Percentiles rank a stretch among this genome's conserved stretches.
Conservation (phyloP, 192 early-diverging fungal genomes). For the Podila minutissima region DNA sequence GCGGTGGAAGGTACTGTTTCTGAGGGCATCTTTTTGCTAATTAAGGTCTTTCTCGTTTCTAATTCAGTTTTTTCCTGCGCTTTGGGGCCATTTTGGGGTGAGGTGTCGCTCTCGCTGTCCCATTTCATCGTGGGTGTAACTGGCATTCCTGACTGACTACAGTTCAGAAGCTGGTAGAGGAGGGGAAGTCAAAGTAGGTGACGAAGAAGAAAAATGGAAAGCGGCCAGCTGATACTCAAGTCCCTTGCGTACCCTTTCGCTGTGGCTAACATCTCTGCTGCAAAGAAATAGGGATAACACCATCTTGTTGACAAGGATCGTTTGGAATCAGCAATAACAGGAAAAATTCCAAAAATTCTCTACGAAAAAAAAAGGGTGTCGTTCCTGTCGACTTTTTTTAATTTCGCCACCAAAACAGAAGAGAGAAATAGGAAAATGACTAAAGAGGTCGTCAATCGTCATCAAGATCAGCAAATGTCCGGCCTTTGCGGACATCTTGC, state of each 20-base stretch:
- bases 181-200: neutral
- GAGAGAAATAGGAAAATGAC: neutral
- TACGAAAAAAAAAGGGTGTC: too few relatives aligned
- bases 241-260: too few relatives aligned
- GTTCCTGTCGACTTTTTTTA: too few relatives aligned
- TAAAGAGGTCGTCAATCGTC: neutral
- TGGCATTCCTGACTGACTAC: neutral
- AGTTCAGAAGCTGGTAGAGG: neutral
- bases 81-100: neutral
- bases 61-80: neutral
- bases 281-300: neutral
- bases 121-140: neutral
- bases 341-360: too few relatives aligned
- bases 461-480: neutral
- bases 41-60: neutral
- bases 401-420: too few relatives aligned
- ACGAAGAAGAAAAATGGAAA: neutral
- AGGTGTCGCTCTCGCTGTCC: neutral
- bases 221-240: neutral
- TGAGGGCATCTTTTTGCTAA: conserved; percentile 19
- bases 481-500: conserved; percentile 14
- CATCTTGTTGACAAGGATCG: too few relatives aligned
- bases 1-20: neutral
- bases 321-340: too few relatives aligned
- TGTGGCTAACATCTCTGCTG: neutral